Evolutionary conservation across 352 stramenopile species (phyloP).

Genomic region (Phytopythium oedochilum): DNA sequence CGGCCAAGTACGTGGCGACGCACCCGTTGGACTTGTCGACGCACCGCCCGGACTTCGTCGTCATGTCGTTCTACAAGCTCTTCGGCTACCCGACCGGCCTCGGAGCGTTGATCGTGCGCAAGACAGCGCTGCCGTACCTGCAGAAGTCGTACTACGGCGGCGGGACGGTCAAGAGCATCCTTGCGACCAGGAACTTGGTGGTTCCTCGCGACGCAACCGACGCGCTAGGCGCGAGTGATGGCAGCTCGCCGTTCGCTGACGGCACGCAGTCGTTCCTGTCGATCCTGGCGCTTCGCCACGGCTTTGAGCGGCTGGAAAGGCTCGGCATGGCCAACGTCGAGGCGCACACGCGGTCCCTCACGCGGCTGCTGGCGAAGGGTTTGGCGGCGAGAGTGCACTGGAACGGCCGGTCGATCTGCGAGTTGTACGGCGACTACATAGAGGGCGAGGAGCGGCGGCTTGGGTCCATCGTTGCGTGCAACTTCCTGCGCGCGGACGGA

Average conservation of each 20-base stretch:
- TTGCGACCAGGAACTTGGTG: constrained; percentile 36
- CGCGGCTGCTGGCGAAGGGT: constrained; percentile 26
- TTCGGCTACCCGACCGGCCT: constrained; percentile 73
- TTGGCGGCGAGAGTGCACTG: constrained; percentile 39
- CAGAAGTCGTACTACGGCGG: constrained; percentile 61
- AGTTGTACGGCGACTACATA: constrained; percentile 44
- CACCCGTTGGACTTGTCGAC: constrained; percentile 46
- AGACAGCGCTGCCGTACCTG: constrained; percentile 27
- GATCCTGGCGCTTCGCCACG: constrained; percentile 52
- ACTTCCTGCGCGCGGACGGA: constrained; percentile 48
- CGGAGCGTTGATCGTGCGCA: constrained; percentile 54
- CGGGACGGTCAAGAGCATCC: constrained; percentile 56
- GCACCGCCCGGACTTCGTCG: constrained; percentile 54
- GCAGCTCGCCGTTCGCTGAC: constrained; percentile 39
- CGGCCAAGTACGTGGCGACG: constrained; percentile 61
- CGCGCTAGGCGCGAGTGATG: constrained; percentile 7
- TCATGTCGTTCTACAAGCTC: constrained; percentile 83
- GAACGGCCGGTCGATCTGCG: constrained; percentile 38
- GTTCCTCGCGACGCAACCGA: constrained; percentile 18
- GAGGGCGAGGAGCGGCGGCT: neutral
- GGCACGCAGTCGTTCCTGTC: constrained; percentile 66
- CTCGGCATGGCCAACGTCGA: constrained; percentile 44
- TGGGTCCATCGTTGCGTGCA: constrained; percentile 56
- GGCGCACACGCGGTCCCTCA: constrained; percentile 43
- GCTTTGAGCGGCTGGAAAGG: constrained; percentile 35